phyloP scores from a whole-genome alignment of 2,329 filamentous ascomycete species.

The Pseudogymnoascus sp. region DNA sequence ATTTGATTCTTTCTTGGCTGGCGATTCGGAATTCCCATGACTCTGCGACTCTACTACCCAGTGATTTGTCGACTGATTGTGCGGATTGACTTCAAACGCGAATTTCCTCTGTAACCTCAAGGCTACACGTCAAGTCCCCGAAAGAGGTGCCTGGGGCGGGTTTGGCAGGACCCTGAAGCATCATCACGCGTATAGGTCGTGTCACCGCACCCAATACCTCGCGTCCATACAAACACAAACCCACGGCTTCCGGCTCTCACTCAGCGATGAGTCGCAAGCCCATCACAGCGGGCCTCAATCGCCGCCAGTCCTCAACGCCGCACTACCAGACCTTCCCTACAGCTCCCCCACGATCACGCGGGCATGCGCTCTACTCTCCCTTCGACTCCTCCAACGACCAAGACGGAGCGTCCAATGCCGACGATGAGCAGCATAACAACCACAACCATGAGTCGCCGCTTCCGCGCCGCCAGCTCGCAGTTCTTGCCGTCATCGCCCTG shows the following conservation, averaged over 20 bases:
- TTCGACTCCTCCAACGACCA: conserved; percentile 28
- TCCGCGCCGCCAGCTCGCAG: conserved; percentile 71
- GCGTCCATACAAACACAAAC: background rate
- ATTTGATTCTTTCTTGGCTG: background rate
- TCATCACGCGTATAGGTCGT: background rate
- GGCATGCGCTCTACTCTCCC: conserved; percentile 31
- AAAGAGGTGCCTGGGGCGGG: background rate
- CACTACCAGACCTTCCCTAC: conserved; percentile 80
- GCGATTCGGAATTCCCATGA: background rate
- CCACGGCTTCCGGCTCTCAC: background rate
- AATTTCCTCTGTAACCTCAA: background rate
- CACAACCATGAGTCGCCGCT: conserved; percentile 53
- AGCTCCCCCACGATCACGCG: conserved; percentile 60
- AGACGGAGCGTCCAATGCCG: conserved; percentile 28
- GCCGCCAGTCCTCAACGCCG: conserved; percentile 37
- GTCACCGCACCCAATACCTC: background rate
- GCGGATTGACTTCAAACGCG: background rate
- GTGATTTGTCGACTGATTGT: background rate
- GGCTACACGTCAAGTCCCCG: background rate
- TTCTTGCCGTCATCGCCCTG: conserved; percentile 81
- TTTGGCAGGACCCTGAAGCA: background rate
- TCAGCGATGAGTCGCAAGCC: background rate
- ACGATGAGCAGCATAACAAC: conserved; percentile 28
- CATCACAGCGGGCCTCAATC: conserved; percentile 11
- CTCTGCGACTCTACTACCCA: background rate